Base-by-base conservation (phyloP, 257 asterid species). In the Paulownia fortunei region DNA sequence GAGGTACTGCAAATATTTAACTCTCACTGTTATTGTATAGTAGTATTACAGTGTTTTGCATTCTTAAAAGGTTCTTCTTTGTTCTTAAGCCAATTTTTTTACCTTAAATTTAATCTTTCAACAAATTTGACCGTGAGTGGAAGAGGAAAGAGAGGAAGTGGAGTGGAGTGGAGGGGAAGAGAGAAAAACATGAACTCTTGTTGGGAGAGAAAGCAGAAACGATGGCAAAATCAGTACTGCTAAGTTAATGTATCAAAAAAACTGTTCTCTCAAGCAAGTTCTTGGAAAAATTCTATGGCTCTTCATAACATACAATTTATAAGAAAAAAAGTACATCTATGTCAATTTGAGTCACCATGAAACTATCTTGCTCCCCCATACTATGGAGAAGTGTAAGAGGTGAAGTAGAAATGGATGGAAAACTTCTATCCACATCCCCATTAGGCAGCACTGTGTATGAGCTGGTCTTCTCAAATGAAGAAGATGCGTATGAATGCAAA, bases 401-500 rank as follows among this genome's bases (percentile, higher is more conserved):
- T 12, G 86, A 70, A 62, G 90, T 84, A 18, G 85, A 81, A 21
- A 63, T 52, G 1, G 83, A 81, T 18, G 78, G 76, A 75, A 82
- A 88, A 62, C 87, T 86, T 41, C 76, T 63, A 79, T 88, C 83
- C 13, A 30, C 86, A 66, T 82, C 72, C 27, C 80, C 84, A 51
- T 18, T 73, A 3, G 41, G 54, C 61, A 52, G 5, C 39, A 24
- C 66, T 0, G 81, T 78, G 10, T 44, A 64, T 5, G 86, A 84
- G 23, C 80, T 84, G 0, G 80, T 79, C 61, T 83, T 69, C 15
- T 74, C 85, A 47, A 79, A 86, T 0, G 90, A 84, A 0, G 90
- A 86, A 11, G 90, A 83, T 44, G 87, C 86, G 63, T 82, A 86
- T 0, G 92, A 88, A 58, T 81, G 80, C 81, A 88, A 21, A 74